phyloP scores from a whole-genome alignment of 2,329 filamentous ascomycete genomes.

The Exophiala xenobiotica region DNA sequence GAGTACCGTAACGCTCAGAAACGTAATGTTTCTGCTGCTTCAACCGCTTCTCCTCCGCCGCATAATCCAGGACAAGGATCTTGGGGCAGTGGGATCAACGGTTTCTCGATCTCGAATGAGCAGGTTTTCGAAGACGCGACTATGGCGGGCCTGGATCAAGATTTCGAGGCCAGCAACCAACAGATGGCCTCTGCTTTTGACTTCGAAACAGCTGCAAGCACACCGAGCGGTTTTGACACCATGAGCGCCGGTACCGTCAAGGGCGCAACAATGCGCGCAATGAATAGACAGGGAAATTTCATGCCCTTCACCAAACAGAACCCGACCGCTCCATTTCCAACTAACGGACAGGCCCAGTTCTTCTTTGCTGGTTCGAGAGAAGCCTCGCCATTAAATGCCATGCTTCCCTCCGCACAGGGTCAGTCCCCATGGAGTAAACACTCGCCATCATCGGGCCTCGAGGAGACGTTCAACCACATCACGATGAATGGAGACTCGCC shows the following conservation, averaged over 20 bases:
- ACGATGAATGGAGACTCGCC: slow-evolving; percentile 47
- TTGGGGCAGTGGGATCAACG: slow-evolving; percentile 33
- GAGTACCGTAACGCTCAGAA: slow-evolving; percentile 43
- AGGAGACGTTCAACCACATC: slow-evolving; percentile 48
- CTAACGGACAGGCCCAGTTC: slow-evolving; percentile 32
- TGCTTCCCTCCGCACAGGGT: slow-evolving; percentile 34
- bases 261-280: slow-evolving; percentile 16
- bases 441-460: slow-evolving; percentile 45
- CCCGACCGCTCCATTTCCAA: slow-evolving; percentile 28
- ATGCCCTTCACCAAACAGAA: slow-evolving; percentile 24
- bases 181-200: slow-evolving; percentile 51
- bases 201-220: slow-evolving; percentile 50
- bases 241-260: slow-evolving; percentile 32
- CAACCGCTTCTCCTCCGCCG: slow-evolving; percentile 41
- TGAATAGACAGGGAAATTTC: slow-evolving; percentile 15
- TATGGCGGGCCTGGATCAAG: slow-evolving; percentile 38
- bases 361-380: slow-evolving; percentile 39
- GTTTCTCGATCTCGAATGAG: slow-evolving; percentile 41
- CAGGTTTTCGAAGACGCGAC: slow-evolving; percentile 42
- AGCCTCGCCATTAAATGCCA: slow-evolving; percentile 38
- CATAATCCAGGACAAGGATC: slow-evolving; percentile 35
- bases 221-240: slow-evolving; percentile 43
- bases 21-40: slow-evolving; percentile 43
- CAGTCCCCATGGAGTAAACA: slow-evolving; percentile 42
- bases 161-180: slow-evolving; percentile 47